These are phyloP conservation scores for Effrenium voratum DNA, from an alignment of 73 alveolate species.

Conservation along the genomic window DNA sequence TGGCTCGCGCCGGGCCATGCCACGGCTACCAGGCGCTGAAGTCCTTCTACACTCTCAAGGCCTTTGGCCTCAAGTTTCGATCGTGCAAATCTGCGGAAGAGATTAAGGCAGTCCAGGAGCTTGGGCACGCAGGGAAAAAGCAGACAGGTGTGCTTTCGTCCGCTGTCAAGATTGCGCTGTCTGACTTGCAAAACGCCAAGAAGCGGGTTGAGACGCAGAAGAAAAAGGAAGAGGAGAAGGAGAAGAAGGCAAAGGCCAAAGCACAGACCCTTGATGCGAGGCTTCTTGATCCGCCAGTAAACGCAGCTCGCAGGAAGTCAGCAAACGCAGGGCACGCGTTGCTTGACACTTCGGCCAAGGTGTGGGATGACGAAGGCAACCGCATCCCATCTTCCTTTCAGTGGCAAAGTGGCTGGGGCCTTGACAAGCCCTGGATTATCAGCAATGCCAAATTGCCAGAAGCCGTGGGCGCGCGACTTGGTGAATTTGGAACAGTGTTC, in stretches of 20 bases:
- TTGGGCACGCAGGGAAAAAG: not conserved
- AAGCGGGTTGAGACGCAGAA: not conserved
- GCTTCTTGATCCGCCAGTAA: too few relatives aligned
- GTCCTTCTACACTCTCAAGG: not conserved
- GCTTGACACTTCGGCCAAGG: too few relatives aligned
- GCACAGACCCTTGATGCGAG: too few relatives aligned
- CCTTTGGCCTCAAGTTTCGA: not conserved
- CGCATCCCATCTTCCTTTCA: not conserved
- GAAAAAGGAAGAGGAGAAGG: not conserved
- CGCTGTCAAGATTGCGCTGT: not conserved
- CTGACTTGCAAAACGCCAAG: not conserved
- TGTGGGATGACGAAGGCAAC: not conserved
- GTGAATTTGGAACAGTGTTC: not conserved
- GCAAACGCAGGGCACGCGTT: too few relatives aligned
- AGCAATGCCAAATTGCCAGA: not conserved
- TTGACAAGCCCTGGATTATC: not conserved
- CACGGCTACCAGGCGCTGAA: not conserved
- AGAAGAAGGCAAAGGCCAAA: not conserved
- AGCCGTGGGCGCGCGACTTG: not conserved
- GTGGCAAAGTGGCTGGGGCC: not conserved
- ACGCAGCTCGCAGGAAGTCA: too few relatives aligned
- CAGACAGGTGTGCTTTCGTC: not conserved
- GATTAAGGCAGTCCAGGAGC: not conserved
- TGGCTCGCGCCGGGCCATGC: not conserved
- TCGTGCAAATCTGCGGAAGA: not conserved